Percentiles rank a stretch among this genome's conserved stretches.
phyloP scores from a whole-genome alignment of 2,329 filamentous ascomycete species.

The Fusarium sulawesiense region DNA sequence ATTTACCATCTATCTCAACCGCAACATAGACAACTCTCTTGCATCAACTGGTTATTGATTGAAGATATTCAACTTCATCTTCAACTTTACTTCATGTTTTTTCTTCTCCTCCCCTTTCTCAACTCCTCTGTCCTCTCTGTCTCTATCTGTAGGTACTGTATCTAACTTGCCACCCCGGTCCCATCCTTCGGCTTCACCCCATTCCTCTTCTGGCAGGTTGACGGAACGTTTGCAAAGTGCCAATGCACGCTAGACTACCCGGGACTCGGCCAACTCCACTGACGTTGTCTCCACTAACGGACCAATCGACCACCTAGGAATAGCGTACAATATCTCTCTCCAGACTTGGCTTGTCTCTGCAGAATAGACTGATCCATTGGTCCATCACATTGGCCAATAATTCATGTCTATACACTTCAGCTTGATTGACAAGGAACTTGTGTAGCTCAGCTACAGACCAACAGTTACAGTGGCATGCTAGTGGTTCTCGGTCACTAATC shows the following conservation, averaged over 20 bases:
- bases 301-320: constrained; percentile 6
- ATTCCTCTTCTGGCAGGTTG: constrained; percentile 45
- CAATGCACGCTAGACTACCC: constrained; percentile 22
- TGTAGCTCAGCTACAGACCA: constrained; percentile 5
- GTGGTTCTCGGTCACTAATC: constrained; percentile 3
- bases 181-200: constrained; percentile 35
- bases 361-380: not conserved
- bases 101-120: not conserved
- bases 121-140: not conserved
- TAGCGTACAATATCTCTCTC: not conserved
- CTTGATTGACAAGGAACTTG: constrained; percentile 15
- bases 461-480: not conserved
- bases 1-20: no score
- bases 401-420: not conserved
- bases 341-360: not conserved
- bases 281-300: constrained; percentile 32
- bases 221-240: constrained; percentile 43
- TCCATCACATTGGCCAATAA: constrained; percentile 16
- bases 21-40: no score
- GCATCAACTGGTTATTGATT: no score
- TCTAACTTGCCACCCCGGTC: constrained; percentile 29
- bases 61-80: no score
- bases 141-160: not conserved
- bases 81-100: no score
- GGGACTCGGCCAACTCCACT: constrained; percentile 22